phyloP scores from a whole-genome alignment of 768 basidiomycete species.

The Termitomyces sp. region DNA sequence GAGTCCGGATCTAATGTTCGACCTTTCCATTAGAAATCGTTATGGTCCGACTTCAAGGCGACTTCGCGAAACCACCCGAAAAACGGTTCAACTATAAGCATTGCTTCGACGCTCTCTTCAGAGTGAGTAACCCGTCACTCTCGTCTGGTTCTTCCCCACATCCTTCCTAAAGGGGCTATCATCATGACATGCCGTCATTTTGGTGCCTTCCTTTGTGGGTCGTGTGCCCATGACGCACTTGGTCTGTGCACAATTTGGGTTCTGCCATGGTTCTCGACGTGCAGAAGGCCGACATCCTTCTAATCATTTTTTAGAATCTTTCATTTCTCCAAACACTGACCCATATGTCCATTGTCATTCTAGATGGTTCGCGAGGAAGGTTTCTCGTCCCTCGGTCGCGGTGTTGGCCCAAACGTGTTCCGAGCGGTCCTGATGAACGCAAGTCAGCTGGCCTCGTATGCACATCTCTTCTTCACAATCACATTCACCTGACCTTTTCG shows the following conservation, averaged over 20 bases:
- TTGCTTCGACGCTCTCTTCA: conserved; percentile 82
- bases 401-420: conserved; percentile 82
- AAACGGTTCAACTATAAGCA: conserved; percentile 90
- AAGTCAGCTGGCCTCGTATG: conserved; percentile 86
- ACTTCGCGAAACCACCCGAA: conserved; percentile 85
- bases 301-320: too few relatives aligned
- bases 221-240: conserved; percentile 12
- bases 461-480: conserved; percentile 7
- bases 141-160: conserved; percentile 9
- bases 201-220: conserved; percentile 14
- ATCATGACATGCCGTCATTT: conserved; percentile 3
- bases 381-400: conserved; percentile 66
- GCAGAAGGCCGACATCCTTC: not conserved
- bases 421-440: conserved; percentile 89
- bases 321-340: not conserved
- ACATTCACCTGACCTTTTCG: not conserved
- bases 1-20: not conserved
- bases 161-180: conserved; percentile 10
- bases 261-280: not conserved
- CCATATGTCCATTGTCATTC: conserved; percentile 3
- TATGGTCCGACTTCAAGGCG: conserved; percentile 88
- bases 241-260: not conserved
- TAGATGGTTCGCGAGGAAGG: conserved; percentile 92
- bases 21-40: conserved; percentile 55
- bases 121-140: conserved; percentile 54